phyloP scores from a whole-genome alignment of 768 basidiomycete species.

The Rhizopogon vinicolor region DNA sequence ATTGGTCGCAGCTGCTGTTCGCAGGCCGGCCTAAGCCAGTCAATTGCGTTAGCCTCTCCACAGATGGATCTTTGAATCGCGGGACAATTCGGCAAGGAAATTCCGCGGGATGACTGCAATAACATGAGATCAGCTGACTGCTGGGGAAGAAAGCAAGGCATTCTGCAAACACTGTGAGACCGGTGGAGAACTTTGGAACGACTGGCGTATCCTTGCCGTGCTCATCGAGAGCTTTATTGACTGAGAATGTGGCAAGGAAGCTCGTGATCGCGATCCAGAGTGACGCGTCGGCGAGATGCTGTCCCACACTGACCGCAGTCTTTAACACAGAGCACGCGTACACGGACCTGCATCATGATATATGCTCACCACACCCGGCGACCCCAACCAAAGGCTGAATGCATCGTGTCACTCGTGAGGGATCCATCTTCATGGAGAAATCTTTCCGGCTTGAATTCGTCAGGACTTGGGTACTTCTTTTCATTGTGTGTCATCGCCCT shows the following conservation, averaged over 20 bases:
- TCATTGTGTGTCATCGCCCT: conserved; percentile 34
- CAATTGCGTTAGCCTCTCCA: too few relatives aligned
- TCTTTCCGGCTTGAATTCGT: too few relatives aligned
- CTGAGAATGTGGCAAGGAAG: conserved; percentile 10
- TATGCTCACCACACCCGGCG: conserved; percentile 26
- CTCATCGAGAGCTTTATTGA: not conserved
- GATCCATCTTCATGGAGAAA: too few relatives aligned
- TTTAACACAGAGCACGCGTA: not conserved
- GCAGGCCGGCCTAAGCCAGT: too few relatives aligned
- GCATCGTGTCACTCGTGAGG: conserved; percentile 6
- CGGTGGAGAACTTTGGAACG: too few relatives aligned
- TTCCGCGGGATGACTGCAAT: too few relatives aligned
- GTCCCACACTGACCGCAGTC: conserved; percentile 29
- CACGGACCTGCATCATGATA: not conserved
- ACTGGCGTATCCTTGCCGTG: not conserved
- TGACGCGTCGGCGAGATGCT: conserved; percentile 34
- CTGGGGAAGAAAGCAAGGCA: too few relatives aligned
- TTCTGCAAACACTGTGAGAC: too few relatives aligned
- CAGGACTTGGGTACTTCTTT: conserved; percentile 27
- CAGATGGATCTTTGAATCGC: too few relatives aligned
- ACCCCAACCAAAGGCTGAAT: conserved; percentile 32
- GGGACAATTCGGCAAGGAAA: too few relatives aligned
- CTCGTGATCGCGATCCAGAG: conserved; percentile 25
- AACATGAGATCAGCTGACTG: too few relatives aligned
- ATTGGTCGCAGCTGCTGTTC: too few relatives aligned